phyloP scores from a whole-genome alignment of 768 basidiomycete genomes.

The Trametes meyenii region DNA sequence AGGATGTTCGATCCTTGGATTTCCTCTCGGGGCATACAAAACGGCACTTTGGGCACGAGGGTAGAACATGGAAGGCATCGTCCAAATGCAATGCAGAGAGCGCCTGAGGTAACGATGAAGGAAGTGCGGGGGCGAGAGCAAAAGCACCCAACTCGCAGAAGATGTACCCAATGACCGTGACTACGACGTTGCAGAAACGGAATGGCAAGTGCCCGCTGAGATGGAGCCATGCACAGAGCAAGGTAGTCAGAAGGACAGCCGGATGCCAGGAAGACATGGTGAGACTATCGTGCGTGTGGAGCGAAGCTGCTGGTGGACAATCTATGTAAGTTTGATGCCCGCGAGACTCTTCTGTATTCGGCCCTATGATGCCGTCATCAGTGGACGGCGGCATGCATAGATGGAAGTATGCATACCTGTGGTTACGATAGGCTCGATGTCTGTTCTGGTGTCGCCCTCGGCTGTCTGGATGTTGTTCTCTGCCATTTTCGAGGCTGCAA shows the following conservation, averaged over 20 bases:
- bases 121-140: not conserved
- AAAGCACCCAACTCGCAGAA: not conserved
- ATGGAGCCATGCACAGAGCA: not conserved
- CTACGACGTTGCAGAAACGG: not conserved
- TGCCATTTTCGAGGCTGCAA: no score
- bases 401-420: no score
- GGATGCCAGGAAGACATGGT: not conserved
- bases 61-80: not conserved
- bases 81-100: not conserved
- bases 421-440: no score
- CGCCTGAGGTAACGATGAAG: not conserved
- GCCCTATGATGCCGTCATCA: no score
- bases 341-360: no score
- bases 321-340: no score
- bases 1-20: not conserved
- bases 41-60: not conserved
- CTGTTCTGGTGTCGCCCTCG: no score
- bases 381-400: no score
- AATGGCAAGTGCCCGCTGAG: conserved; percentile 5
- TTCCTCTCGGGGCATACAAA: not conserved
- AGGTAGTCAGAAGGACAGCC: not conserved
- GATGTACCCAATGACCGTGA: not conserved
- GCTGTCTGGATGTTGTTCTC: no score
- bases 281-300: no score
- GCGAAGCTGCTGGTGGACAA: no score